Conservation (phyloP, 139 green algal species). For the Pleodorina starrii region DNA sequence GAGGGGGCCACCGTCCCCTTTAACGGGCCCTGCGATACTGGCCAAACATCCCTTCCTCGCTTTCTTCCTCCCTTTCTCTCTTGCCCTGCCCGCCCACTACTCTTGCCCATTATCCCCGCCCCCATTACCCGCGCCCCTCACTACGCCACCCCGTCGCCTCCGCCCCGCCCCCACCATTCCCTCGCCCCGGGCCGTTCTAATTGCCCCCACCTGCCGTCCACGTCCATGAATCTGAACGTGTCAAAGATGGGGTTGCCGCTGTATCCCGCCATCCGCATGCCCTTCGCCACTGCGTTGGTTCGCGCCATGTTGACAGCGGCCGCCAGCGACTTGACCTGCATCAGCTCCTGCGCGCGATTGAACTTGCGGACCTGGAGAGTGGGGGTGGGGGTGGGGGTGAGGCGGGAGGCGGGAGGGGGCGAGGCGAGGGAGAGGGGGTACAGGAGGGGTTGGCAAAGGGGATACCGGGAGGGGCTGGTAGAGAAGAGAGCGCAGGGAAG, state of each 20-base stretch:
- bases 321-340: constrained; percentile 33
- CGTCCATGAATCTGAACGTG: constrained; percentile 61
- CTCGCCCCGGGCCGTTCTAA: too few species aligned
- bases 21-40: too few species aligned
- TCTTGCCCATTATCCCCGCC: not conserved
- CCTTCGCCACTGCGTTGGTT: constrained; percentile 46
- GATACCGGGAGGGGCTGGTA: too few species aligned
- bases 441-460: too few species aligned
- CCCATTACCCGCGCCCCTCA: too few species aligned
- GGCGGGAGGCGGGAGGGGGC: not conserved
- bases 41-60: too few species aligned
- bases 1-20: too few species aligned
- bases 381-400: not conserved
- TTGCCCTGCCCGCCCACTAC: not conserved
- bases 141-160: too few species aligned
- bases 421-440: too few species aligned
- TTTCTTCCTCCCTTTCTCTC: too few species aligned
- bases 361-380: constrained; percentile 54
- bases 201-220: constrained; percentile 44
- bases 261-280: not conserved
- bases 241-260: constrained; percentile 58
- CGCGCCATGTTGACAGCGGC: constrained; percentile 56
- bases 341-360: constrained; percentile 28
- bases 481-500: too few species aligned
- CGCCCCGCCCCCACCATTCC: too few species aligned